Evolutionary conservation across 139 green algal species (phyloP).

Genomic region (Marvania coccoides): DNA sequence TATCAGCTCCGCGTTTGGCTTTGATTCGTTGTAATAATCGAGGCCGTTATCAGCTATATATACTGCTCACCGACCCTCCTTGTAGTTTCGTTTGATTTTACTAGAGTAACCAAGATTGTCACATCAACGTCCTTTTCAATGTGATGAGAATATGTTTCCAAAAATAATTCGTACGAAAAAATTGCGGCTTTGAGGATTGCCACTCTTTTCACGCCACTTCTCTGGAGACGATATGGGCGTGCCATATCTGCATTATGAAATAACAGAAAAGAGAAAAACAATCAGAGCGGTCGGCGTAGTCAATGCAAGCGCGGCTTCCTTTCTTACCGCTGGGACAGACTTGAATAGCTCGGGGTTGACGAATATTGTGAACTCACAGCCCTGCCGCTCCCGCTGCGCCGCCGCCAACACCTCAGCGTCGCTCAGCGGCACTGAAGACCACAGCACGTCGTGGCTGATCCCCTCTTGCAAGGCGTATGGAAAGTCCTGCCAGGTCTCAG

Average conservation of each 20-base stretch:
- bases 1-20: too few species aligned
- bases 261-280: neutral
- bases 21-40: too few species aligned
- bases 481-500: conserved; percentile 1
- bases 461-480: neutral
- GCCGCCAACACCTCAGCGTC: neutral
- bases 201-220: neutral
- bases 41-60: too few species aligned
- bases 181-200: neutral
- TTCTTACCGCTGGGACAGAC: neutral
- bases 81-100: too few species aligned
- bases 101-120: too few species aligned
- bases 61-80: too few species aligned
- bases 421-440: neutral
- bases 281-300: neutral
- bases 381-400: neutral
- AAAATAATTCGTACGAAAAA: too few species aligned
- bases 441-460: conserved; percentile 4
- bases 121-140: too few species aligned
- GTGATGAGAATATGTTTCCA: too few species aligned
- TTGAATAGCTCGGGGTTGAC: neutral
- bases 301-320: neutral
- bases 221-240: conserved; percentile 8
- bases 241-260: conserved; percentile 10
- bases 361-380: neutral